Conservation (phyloP, 352 stramenopile species). For the Phytophthora capsici region DNA sequence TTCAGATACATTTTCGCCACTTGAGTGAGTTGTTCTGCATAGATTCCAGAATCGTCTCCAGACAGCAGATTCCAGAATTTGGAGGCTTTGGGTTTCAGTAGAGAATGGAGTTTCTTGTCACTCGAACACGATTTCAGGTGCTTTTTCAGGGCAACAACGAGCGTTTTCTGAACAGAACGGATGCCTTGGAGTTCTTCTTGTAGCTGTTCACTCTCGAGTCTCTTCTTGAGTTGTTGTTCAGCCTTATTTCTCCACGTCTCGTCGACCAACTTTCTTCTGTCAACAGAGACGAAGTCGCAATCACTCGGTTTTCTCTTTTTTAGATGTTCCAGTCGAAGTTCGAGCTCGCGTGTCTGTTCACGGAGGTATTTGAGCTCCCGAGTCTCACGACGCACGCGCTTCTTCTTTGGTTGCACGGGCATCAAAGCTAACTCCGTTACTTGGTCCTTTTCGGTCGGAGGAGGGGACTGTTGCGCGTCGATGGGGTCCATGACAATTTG, state of each 20-base stretch:
- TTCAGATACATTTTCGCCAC: slow-evolving; percentile 16
- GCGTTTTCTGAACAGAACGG: slow-evolving; percentile 2
- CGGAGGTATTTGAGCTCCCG: background rate
- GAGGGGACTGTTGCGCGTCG: no score
- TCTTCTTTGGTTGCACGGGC: slow-evolving; percentile 17
- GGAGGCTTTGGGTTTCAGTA: background rate
- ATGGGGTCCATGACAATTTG: no score
- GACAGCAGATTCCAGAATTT: background rate
- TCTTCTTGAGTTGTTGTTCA: slow-evolving; percentile 12
- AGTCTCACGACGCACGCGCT: slow-evolving; percentile 23
- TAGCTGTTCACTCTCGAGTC: background rate
- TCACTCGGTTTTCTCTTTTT: slow-evolving; percentile 5
- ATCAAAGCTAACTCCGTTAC: no score
- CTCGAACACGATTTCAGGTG: background rate
- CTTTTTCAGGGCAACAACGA: slow-evolving; percentile 12
- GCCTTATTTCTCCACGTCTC: slow-evolving; percentile 8
- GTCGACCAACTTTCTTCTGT: background rate
- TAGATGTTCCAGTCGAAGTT: slow-evolving; percentile 18
- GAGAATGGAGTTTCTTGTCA: background rate
- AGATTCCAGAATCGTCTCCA: slow-evolving; percentile 13
- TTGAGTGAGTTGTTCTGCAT: slow-evolving; percentile 20
- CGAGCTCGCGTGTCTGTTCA: slow-evolving; percentile 14
- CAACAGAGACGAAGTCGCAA: no score
- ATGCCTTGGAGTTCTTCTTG: background rate
- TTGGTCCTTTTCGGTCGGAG: no score